A percentile compares a stretch with the other conserved stretches of the same genome.
These are phyloP conservation scores for Amanita pallidorosea DNA, from an alignment of 768 basidiomycete genomes.

Conservation along the genomic window DNA sequence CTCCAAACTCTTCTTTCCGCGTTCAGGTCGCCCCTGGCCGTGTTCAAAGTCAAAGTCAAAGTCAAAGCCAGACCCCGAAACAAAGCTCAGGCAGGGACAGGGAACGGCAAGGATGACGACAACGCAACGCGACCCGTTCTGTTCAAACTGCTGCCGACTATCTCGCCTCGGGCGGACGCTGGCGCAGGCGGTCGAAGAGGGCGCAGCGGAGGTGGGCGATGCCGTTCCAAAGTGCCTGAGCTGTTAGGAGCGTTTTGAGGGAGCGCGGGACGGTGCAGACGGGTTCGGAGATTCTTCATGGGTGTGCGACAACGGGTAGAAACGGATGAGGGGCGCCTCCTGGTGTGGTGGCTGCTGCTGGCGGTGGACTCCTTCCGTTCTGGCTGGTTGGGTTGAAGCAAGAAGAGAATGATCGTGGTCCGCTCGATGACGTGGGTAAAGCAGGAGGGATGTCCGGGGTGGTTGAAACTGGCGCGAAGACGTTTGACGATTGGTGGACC, in stretches of 20 bases:
- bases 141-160: too few relatives aligned
- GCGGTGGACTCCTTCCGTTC: neutral
- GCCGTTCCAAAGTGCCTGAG: conserved; percentile 17
- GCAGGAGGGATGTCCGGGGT: too few relatives aligned
- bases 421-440: neutral
- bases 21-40: neutral
- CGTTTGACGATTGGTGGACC: too few relatives aligned
- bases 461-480: too few relatives aligned
- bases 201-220: conserved; percentile 27
- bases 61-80: too few relatives aligned
- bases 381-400: neutral
- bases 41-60: neutral
- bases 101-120: too few relatives aligned
- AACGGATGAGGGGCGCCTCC: too few relatives aligned
- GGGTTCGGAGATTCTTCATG: conserved; percentile 17
- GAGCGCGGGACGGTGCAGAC: conserved; percentile 7
- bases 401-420: neutral
- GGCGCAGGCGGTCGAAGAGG: conserved; percentile 37
- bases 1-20: neutral
- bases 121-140: conserved; percentile 27
- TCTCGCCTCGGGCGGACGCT: conserved; percentile 49
- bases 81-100: too few relatives aligned
- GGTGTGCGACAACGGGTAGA: conserved; percentile 11
- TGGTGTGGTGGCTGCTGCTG: conserved; percentile 12
- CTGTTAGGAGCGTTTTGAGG: conserved; percentile 21